Base-by-base conservation (phyloP, 768 basidiomycete genomes). In the Mycena vulgaris region DNA sequence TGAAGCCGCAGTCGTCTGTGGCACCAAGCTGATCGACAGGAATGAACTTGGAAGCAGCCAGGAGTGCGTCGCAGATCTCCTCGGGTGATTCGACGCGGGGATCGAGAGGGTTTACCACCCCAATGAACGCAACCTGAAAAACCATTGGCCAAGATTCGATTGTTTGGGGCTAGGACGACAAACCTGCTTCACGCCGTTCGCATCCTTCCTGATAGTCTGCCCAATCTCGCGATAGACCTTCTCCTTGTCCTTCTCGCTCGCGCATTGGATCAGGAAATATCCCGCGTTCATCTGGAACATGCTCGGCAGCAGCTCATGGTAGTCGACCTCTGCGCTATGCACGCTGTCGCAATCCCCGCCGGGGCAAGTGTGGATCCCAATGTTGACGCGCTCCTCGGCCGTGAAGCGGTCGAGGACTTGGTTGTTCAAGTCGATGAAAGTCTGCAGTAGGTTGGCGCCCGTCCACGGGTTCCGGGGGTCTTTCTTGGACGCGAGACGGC, bases 241-340 rank as follows among this genome's bases (percentile, higher is more conserved):
- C 30, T 47, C 42, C 31, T 59, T 59, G 28, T 59, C 58, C 58
- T 45, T 45, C 42, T 59, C 58, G 58, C 58, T 59, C 13, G 58
- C 58, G 42, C 58, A 59, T 17, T 59, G 58, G 42, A 59, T 59
- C 58, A 59, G 45, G 30, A 59, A 59, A 31, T 59, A 59, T 1
- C 58, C 58, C 19, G 58, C 58, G 42, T 59, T 59, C 58, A 59
- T 59, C 30, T 59, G 58, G 42, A 59, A 59, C 28, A 59, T 3
- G 9, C n/a, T 19, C 10, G 58, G 58, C 58, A 59, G n/a, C 42
- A 59, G 28, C 40, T 59, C 58, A 21, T 59, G 58, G 28, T 59
- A 59, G n/a, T 59, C 42, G 19, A 59, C 40, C 42, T 59, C 58
- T 19, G 40, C 42, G 9, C 58, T 59, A 14, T 59, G 58, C 27